Conservation (phyloP, 1,284 basidiomycete species). For the Boletus smithii region DNA sequence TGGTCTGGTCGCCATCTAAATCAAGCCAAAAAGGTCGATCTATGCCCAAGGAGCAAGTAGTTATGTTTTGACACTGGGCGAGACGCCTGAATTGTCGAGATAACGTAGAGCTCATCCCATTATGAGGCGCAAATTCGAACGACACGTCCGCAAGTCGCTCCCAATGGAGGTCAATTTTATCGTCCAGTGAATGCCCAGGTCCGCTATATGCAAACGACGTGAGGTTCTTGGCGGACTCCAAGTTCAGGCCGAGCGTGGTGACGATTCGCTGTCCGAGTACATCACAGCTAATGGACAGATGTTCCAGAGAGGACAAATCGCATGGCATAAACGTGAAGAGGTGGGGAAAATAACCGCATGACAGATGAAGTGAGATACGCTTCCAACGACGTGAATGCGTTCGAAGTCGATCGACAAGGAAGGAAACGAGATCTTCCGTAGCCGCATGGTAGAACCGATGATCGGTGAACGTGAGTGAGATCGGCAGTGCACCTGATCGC, state of each 20-base stretch:
- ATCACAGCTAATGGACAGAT: conserved; percentile 8
- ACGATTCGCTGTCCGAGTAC: neutral
- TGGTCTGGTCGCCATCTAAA: neutral
- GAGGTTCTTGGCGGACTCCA: conserved; percentile 15
- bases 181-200: neutral
- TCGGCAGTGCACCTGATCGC: conserved; percentile 15
- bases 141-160: conserved; percentile 13
- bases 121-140: conserved; percentile 10
- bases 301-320: conserved; percentile 17
- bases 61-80: conserved; percentile 16
- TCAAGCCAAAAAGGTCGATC: conserved; percentile 1
- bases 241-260: neutral
- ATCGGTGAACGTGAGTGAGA: conserved; percentile 22
- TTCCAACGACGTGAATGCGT: conserved; percentile 18
- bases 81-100: conserved; percentile 7
- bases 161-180: conserved; percentile 13
- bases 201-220: conserved; percentile 20
- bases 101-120: conserved; percentile 2
- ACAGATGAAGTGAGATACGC: conserved; percentile 13
- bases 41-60: conserved; percentile 17
- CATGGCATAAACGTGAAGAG: conserved; percentile 18
- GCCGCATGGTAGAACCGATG: conserved; percentile 3
- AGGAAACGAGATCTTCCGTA: conserved; percentile 7
- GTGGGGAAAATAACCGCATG: conserved; percentile 8
- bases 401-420: conserved; percentile 14